These are phyloP conservation scores for Arthrobotrys conoides DNA, from an alignment of 2,329 filamentous ascomycete species.

Conservation along the genomic window DNA sequence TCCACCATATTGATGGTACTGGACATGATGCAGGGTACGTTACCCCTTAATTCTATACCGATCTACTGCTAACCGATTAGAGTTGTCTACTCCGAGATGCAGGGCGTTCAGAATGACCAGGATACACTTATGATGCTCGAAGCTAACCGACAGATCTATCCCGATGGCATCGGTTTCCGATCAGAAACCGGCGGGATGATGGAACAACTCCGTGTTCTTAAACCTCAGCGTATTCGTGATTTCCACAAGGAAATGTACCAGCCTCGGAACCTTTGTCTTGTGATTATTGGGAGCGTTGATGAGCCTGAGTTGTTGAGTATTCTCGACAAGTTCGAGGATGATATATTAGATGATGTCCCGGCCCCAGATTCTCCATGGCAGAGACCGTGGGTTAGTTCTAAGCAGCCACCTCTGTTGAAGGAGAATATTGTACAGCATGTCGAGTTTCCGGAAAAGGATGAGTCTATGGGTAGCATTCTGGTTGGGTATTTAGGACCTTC, in stretches of 20 bases:
- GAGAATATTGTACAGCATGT: constrained; percentile 82
- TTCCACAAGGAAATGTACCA: constrained; percentile 99
- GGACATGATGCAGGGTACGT: constrained; percentile 83
- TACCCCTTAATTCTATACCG: constrained; percentile 63
- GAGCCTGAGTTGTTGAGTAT: constrained; percentile 84
- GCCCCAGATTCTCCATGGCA: constrained; percentile 80
- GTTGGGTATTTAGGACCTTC: constrained; percentile 89
- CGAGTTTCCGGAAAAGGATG: constrained; percentile 96
- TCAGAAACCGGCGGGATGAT: constrained; percentile 99
- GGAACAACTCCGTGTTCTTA: constrained; percentile 86
- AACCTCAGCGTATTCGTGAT: constrained; percentile 88
- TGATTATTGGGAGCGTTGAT: constrained; percentile 92
- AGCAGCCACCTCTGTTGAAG: constrained; percentile 79
- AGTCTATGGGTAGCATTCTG: constrained; percentile 88
- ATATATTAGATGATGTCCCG: constrained; percentile 86
- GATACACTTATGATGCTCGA: constrained; percentile 88
- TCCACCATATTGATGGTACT: constrained; percentile 92
- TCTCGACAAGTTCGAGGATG: constrained; percentile 88
- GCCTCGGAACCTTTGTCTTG: constrained; percentile 90
- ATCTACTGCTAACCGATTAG: constrained; percentile 65
- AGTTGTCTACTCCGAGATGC: constrained; percentile 99
- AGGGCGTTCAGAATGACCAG: constrained; percentile 88
- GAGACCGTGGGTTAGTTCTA: constrained; percentile 91
- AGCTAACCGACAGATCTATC: constrained; percentile 85
- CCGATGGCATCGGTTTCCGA: constrained; percentile 89